Evolutionary conservation across 2,329 filamentous ascomycete species (phyloP).

Genomic region (Diplodia seriata): DNA sequence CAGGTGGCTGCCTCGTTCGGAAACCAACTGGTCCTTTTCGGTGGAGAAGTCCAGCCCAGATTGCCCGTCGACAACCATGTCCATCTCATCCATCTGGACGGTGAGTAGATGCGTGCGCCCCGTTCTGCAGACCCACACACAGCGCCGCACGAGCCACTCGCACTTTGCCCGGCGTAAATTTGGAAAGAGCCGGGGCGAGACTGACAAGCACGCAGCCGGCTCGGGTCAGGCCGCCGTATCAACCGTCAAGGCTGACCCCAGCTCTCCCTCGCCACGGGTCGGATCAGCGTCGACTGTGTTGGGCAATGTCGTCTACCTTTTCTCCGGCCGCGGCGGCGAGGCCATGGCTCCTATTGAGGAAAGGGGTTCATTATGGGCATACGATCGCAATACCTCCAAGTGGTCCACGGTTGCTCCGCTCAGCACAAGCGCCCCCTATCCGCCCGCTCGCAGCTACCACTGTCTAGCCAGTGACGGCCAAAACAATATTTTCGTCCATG

Average conservation of each 20-base stretch:
- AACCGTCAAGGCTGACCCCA: constrained; percentile 27
- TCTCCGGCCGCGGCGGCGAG: constrained; percentile 76
- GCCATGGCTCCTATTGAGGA: constrained; percentile 77
- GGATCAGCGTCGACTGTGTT: constrained; percentile 76
- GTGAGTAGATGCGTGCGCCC: constrained; percentile 18
- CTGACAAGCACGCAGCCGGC: constrained; percentile 33
- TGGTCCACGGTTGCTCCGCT: constrained; percentile 72
- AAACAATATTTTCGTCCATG: constrained; percentile 77
- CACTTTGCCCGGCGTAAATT: not conserved
- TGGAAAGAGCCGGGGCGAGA: not conserved
- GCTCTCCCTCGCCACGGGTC: constrained; percentile 69
- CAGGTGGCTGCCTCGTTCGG: constrained; percentile 70
- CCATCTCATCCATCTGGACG: constrained; percentile 61
- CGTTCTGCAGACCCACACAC: not conserved
- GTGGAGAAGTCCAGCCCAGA: constrained; percentile 72
- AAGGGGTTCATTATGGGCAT: constrained; percentile 76
- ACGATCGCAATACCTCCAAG: constrained; percentile 66
- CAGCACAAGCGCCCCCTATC: constrained; percentile 56
- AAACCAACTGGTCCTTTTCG: constrained; percentile 72
- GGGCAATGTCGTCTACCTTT: constrained; percentile 75
- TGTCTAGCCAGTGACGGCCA: constrained; percentile 68
- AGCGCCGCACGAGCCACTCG: not conserved
- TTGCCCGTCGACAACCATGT: constrained; percentile 76
- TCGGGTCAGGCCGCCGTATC: constrained; percentile 1
- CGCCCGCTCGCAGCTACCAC: constrained; percentile 75